A percentile compares a stretch with the other conserved stretches of the same genome.
phyloP scores from a whole-genome alignment of 2,329 filamentous ascomycete species.

The Pyrenochaeta sp. region DNA sequence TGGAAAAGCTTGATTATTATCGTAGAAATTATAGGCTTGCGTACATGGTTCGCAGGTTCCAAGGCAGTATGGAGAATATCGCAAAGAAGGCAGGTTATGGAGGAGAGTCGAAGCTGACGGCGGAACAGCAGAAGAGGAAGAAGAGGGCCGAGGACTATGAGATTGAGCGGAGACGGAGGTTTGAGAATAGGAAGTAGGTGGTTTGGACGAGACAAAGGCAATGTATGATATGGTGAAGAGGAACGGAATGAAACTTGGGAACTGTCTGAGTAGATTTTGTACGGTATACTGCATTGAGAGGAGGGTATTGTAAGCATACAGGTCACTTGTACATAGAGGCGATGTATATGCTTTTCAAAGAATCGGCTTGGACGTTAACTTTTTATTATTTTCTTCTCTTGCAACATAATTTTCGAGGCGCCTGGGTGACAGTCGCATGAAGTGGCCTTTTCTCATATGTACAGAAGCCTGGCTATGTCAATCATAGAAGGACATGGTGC shows the following conservation, averaged over 20 bases:
- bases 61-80: slow-evolving; percentile 14
- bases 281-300: not conserved
- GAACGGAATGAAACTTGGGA: slow-evolving; percentile 8
- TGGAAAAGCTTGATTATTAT: slow-evolving; percentile 35
- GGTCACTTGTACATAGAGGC: slow-evolving; percentile 21
- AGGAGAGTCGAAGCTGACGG: slow-evolving; percentile 20
- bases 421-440: not conserved
- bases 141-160: slow-evolving; percentile 37
- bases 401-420: not conserved
- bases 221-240: slow-evolving; percentile 30
- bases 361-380: not conserved
- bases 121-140: slow-evolving; percentile 34
- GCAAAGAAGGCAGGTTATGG: slow-evolving; percentile 24
- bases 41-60: slow-evolving; percentile 25
- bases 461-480: not conserved
- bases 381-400: slow-evolving; percentile 4
- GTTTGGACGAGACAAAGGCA: not conserved
- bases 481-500: not conserved
- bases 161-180: slow-evolving; percentile 35
- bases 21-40: slow-evolving; percentile 33
- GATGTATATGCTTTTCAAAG: slow-evolving; percentile 21
- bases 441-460: not conserved
- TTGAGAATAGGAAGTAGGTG: slow-evolving; percentile 34
- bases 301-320: slow-evolving; percentile 1
- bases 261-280: slow-evolving; percentile 22